Evolutionary conservation across 2,329 filamentous ascomycete species (phyloP).

Genomic region (Stemphylium beticola): DNA sequence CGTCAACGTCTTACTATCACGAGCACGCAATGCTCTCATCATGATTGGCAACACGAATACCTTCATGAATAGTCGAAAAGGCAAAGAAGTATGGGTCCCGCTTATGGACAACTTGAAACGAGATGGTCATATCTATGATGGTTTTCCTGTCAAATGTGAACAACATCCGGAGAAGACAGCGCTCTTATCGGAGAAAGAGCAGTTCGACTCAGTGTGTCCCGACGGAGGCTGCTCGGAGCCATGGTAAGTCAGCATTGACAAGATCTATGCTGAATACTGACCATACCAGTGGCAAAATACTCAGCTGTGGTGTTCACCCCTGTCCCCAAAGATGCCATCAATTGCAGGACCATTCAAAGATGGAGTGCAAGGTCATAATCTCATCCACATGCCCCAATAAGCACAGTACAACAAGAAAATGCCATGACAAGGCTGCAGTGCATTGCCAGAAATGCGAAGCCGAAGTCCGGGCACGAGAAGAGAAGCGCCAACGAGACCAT

Average conservation of each 20-base stretch:
- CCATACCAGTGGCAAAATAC: constrained; percentile 51
- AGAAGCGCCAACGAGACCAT: constrained; percentile 55
- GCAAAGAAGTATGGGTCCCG: constrained; percentile 61
- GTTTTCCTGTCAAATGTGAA: constrained; percentile 45
- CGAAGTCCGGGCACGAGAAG: constrained; percentile 56
- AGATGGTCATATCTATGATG: constrained; percentile 53
- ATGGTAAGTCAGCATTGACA: constrained; percentile 58
- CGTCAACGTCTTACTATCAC: constrained; percentile 72
- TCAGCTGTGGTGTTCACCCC: constrained; percentile 65
- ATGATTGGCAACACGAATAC: constrained; percentile 73
- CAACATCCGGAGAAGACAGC: constrained; percentile 47
- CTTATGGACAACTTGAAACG: constrained; percentile 64
- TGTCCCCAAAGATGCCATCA: constrained; percentile 70
- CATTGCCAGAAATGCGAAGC: constrained; percentile 60
- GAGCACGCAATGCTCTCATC: constrained; percentile 70
- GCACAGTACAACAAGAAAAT: constrained; percentile 59
- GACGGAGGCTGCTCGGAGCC: constrained; percentile 71
- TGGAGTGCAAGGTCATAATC: constrained; percentile 55
- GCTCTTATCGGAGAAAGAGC: constrained; percentile 56
- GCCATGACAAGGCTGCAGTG: constrained; percentile 48
- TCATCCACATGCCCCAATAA: constrained; percentile 58
- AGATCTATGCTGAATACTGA: constrained; percentile 15
- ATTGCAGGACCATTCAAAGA: constrained; percentile 63
- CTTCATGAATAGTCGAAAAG: constrained; percentile 66
- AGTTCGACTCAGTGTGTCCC: constrained; percentile 68